Evolutionary conservation across 192 early-diverging fungal genomes (phyloP), one percentile per base, ranked within the genome.

Genomic region (Dissophora ornata): DNA sequence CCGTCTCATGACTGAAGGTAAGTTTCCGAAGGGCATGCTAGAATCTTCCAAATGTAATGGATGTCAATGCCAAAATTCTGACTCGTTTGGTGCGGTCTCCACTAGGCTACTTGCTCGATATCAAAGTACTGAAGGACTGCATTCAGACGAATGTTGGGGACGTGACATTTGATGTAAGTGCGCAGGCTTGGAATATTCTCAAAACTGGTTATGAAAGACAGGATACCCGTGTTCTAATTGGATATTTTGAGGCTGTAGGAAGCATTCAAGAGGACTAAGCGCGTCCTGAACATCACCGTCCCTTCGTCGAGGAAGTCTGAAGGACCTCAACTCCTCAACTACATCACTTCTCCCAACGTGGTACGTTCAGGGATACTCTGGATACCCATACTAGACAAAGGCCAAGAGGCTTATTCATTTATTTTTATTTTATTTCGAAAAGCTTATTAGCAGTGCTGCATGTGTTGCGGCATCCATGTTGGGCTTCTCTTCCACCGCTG

Each of bases 241-340:
- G 21, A 16, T 6, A n/a, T 36, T 16, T 6, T n/a, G n/a, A n/a
- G n/a, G n/a, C n/a, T n/a, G n/a, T 63, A 91, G 85, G 90, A 94
- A 73, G 92, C 92, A 19, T 94, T 85, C 64, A 66, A 67, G 19
- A 74, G 67, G 60, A 90, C 89, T 15, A 86, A 88, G 51, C 80
- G 91, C 6, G 82, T 93, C 9, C 70, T 94, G n/a, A 94, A 94
- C 63, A 94, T 94, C 42, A 90, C 86, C 18, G 91, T 94, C 18
- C 81, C 88, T 22, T 92, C 92, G 0, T 82, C 84, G 11, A 79
- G 90, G 34, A 93, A 86, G 68, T 86, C 89, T 28, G 91, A 92
- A 68, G 89, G 91, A 10, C 92, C 92, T 32, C 85, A 89, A 34
- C 67, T 92, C 16, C 67, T 94, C 9, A 94, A 94, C 66, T 89